Evolutionary conservation across 1,284 basidiomycete species (phyloP).

Genomic region (Rhizopogon hawkerae): DNA sequence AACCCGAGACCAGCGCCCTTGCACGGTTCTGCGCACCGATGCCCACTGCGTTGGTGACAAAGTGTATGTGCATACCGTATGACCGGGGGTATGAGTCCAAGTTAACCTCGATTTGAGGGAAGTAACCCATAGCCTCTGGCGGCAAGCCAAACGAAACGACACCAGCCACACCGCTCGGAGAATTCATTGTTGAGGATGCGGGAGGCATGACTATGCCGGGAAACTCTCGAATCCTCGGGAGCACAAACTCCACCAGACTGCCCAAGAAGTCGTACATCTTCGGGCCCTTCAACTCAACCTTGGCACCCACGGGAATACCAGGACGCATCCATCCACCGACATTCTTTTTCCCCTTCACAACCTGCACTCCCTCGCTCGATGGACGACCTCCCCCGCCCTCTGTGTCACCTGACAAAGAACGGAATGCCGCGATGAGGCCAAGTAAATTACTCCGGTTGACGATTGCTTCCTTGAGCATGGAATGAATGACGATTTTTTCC

Average conservation of each 20-base stretch:
- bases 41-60: constrained; percentile 79
- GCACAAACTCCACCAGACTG: constrained; percentile 85
- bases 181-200: constrained; percentile 49
- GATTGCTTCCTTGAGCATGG: constrained; percentile 76
- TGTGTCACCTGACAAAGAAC: constrained; percentile 83
- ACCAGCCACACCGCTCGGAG: constrained; percentile 73
- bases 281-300: constrained; percentile 83
- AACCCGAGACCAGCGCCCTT: constrained; percentile 77
- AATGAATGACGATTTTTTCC: constrained; percentile 80
- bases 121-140: constrained; percentile 79
- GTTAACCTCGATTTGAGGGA: constrained; percentile 93
- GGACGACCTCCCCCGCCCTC: constrained; percentile 60
- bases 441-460: constrained; percentile 73
- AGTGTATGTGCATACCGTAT: constrained; percentile 88
- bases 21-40: constrained; percentile 81
- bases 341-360: constrained; percentile 72
- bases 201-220: constrained; percentile 71
- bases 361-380: constrained; percentile 68
- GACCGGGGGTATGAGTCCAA: constrained; percentile 76
- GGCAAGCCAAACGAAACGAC: constrained; percentile 87
- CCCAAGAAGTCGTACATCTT: constrained; percentile 93
- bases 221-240: constrained; percentile 90
- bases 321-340: constrained; percentile 84
- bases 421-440: constrained; percentile 78
- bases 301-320: constrained; percentile 78